A percentile compares a stretch with the other conserved stretches of the same genome.
Conservation (phyloP, 2,329 filamentous ascomycete genomes). For the Epichloe glyceriae region DNA sequence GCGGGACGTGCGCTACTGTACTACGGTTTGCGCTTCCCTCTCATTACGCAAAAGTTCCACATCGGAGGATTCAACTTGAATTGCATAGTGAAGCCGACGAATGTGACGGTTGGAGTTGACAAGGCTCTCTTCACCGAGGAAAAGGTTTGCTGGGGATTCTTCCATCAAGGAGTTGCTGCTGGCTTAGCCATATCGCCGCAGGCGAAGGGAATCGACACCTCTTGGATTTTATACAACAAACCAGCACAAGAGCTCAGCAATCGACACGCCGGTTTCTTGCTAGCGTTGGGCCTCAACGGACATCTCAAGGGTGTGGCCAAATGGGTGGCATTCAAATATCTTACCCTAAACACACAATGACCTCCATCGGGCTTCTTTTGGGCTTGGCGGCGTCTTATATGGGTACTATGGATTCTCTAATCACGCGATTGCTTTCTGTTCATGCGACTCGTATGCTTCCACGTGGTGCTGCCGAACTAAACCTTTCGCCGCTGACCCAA, state of each 20-base stretch:
- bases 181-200: constrained; percentile 81
- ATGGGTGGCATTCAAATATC: constrained; percentile 97
- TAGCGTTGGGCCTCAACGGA: constrained; percentile 84
- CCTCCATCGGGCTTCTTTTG: constrained; percentile 85
- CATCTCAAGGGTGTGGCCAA: constrained; percentile 91
- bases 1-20: constrained; percentile 78
- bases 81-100: constrained; percentile 82
- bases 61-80: constrained; percentile 85
- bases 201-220: constrained; percentile 90
- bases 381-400: constrained; percentile 88
- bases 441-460: constrained; percentile 94
- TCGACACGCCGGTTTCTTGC: constrained; percentile 85
- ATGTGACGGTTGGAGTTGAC: constrained; percentile 88
- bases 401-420: constrained; percentile 93
- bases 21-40: constrained; percentile 73
- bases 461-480: constrained; percentile 82
- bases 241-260: constrained; percentile 77
- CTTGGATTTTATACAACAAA: constrained; percentile 98
- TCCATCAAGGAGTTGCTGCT: constrained; percentile 89
- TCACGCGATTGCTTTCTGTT: constrained; percentile 84
- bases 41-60: constrained; percentile 84
- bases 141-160: constrained; percentile 96
- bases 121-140: constrained; percentile 81
- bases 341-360: constrained; percentile 99
- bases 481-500: constrained; percentile 83